Percentiles rank a stretch among this genome's conserved stretches.
phyloP scores from a whole-genome alignment of 2,329 filamentous ascomycete species.

The Sarocladium oryzae region DNA sequence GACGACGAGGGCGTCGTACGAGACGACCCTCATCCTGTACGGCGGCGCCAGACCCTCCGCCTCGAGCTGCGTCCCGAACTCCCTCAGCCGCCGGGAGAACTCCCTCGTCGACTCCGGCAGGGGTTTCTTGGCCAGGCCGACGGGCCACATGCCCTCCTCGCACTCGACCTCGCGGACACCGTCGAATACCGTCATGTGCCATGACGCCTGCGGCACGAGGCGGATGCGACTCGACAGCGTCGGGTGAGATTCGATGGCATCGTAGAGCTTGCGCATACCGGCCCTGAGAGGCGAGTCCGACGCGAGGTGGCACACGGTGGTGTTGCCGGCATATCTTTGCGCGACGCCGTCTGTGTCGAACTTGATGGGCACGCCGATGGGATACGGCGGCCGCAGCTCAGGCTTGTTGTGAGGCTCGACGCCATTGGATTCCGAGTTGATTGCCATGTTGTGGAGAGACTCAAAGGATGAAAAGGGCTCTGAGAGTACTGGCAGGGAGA shows the following conservation, averaged over 20 bases:
- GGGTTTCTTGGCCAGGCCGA: conserved; percentile 12
- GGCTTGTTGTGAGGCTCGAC: neutral
- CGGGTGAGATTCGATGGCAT: conserved; percentile 13
- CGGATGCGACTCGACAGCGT: conserved; percentile 11
- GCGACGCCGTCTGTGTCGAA: conserved; percentile 13
- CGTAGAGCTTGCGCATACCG: conserved; percentile 13
- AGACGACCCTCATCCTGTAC: conserved; percentile 12
- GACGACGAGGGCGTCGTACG: conserved; percentile 9
- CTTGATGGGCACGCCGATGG: conserved; percentile 14
- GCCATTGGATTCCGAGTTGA: neutral
- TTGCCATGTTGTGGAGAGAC: neutral
- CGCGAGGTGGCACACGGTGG: conserved; percentile 15
- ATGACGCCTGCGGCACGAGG: conserved; percentile 15
- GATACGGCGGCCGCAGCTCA: conserved; percentile 12
- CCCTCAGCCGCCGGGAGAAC: conserved; percentile 11
- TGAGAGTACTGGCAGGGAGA: too few relatives aligned
- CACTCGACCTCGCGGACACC: conserved; percentile 16
- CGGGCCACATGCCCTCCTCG: conserved; percentile 16
- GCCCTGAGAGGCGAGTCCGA: conserved; percentile 11
- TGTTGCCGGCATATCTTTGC: conserved; percentile 16
- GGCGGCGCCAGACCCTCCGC: conserved; percentile 14
- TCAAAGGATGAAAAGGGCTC: too few relatives aligned
- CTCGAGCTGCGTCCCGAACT: conserved; percentile 11
- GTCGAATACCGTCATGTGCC: conserved; percentile 19
- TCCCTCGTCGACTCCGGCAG: conserved; percentile 13